Evolutionary conservation across 305 asterid genomes (phyloP).

Genomic region (Fraxinus greggii): DNA sequence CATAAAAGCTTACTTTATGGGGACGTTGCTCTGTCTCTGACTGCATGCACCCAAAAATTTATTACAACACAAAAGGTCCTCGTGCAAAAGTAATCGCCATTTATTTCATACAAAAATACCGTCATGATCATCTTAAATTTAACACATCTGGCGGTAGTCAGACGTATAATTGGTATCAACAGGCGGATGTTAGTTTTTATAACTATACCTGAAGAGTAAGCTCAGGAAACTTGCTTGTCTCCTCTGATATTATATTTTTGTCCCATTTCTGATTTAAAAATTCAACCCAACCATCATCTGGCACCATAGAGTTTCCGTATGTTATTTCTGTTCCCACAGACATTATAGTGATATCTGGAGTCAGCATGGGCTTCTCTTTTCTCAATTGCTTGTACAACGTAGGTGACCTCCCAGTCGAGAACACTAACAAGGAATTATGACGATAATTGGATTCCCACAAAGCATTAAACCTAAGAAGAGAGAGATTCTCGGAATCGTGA

Average conservation of each 20-base stretch:
- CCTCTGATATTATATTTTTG: constrained; percentile 64
- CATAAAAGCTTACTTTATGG: constrained; percentile 90
- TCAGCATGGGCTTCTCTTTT: constrained; percentile 95
- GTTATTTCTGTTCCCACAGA: constrained; percentile 98
- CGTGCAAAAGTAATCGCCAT: background rate
- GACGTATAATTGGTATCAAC: background rate
- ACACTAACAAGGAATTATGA: constrained; percentile 75
- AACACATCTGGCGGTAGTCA: background rate
- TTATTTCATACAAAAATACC: background rate
- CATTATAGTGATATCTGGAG: constrained; percentile 90
- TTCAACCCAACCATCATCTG: constrained; percentile 91
- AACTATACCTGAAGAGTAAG: constrained; percentile 80
- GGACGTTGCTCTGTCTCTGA: constrained; percentile 96
- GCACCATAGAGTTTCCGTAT: constrained; percentile 88
- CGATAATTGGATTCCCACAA: constrained; percentile 93
- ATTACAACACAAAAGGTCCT: constrained; percentile 24
- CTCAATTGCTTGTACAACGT: constrained; percentile 83
- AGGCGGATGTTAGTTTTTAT: constrained; percentile 11
- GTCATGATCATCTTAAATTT: background rate
- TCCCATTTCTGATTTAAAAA: constrained; percentile 88
- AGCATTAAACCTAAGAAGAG: constrained; percentile 92
- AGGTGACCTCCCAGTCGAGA: constrained; percentile 97
- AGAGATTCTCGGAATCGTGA: constrained; percentile 68
- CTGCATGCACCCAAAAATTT: constrained; percentile 48
- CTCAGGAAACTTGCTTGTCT: constrained; percentile 68